Percentiles rank a stretch among this genome's conserved stretches.
phyloP scores from a whole-genome alignment of 2,329 filamentous ascomycete species.

The Colletotrichum orbiculare region DNA sequence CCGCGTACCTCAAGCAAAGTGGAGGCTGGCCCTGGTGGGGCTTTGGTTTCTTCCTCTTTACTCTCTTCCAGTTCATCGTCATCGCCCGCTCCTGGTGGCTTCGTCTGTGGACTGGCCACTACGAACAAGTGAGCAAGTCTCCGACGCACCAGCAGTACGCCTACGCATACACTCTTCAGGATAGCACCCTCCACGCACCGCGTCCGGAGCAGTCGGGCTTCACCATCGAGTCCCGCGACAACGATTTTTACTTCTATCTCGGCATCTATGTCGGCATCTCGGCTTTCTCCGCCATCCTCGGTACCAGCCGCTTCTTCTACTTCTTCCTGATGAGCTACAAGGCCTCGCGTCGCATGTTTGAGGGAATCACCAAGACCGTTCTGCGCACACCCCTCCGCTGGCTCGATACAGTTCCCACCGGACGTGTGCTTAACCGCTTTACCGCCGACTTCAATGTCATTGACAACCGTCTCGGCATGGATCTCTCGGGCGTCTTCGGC shows the following conservation, averaged over 20 bases:
- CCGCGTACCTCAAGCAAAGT: conserved; percentile 73
- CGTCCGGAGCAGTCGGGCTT: conserved; percentile 46
- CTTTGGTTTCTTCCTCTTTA: conserved; percentile 63
- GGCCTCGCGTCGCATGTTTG: conserved; percentile 76
- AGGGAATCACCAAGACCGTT: conserved; percentile 72
- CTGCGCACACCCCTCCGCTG: conserved; percentile 80
- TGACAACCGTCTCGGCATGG: conserved; percentile 73
- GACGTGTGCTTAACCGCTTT: conserved; percentile 81
- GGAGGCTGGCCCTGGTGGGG: conserved; percentile 73
- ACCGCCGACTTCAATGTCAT: conserved; percentile 81
- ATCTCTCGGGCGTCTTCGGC: conserved; percentile 69
- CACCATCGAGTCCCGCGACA: conserved; percentile 43
- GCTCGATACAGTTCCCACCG: conserved; percentile 83
- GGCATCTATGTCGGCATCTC: conserved; percentile 74
- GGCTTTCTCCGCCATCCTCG: conserved; percentile 64
- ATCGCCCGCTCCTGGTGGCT: conserved; percentile 74
- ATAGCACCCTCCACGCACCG: conserved; percentile 52
- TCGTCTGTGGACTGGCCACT: conserved; percentile 67
- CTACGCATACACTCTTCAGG: conserved; percentile 53
- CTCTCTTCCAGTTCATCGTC: conserved; percentile 64
- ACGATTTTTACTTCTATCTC: conserved; percentile 71
- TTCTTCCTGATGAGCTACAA: conserved; percentile 73
- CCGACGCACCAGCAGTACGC: conserved; percentile 33
- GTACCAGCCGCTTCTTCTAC: conserved; percentile 71
- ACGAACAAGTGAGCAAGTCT: conserved; percentile 45